Base-by-base conservation (phyloP, 2,329 filamentous ascomycete genomes). In the Trichoderma sp. region DNA sequence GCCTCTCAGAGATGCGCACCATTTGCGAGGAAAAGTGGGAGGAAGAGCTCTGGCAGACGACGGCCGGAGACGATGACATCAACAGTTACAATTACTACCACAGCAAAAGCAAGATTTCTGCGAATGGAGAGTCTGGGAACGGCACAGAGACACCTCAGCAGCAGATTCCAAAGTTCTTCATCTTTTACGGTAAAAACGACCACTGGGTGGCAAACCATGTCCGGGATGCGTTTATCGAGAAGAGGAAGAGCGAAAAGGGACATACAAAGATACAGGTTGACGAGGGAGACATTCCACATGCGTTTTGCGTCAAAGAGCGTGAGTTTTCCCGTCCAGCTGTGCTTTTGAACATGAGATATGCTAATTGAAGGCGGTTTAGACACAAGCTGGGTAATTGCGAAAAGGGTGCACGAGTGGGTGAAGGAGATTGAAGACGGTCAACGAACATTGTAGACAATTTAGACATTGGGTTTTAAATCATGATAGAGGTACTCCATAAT, bases 11-110 rank as follows among this genome's bases (percentile, higher is more conserved):
- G 82, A 86, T 92, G 82, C 77, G 80, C n/a, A 82, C 80, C 11
- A 91, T 92, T 71, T 81, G 82, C 1, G 86, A 89, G 75, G 89
- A 91, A 72, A 80, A 76, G 64, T 91, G 90, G 90, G 84, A 84
- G 11, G 84, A 87, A 26, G 86, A 87, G 73, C 79, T 91, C 30
- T 91, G 89, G 88, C 87, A 86, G 64, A 78, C 76, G 1, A 75
- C 73, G 0, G 76, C 73, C 15, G 76, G 74, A 3, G 72, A 73
- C 1, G 73, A 62, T 1, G 71, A 63, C 5, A 32, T 5, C 6
- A n/a, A 36, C 5, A 21, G 6, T 1, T 34, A 66, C 11, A n/a
- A 43, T 28, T n/a, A 57, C 15, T 47, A 51, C 28, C 36, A 67
- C 14, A 21, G 73, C 32, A 18, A 60, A 70, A 68, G n/a, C 68